Percentiles rank a stretch among this genome's conserved stretches.
Evolutionary conservation across 192 early-diverging fungal genomes (phyloP).

Genomic region (Coemansia sp.): DNA sequence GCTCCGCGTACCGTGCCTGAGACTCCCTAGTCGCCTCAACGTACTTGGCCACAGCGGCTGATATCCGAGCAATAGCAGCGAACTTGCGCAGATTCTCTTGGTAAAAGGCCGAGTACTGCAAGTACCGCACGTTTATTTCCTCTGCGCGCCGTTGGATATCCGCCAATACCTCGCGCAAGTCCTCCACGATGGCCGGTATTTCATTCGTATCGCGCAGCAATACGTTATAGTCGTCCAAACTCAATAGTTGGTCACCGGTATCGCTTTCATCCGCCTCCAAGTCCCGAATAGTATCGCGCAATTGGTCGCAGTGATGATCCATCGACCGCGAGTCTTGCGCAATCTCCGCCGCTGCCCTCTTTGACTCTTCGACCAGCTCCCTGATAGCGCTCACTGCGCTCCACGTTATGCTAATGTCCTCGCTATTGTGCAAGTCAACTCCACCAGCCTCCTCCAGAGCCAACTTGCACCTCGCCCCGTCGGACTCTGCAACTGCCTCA

Average conservation of each 20-base stretch:
- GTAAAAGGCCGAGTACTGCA: slow-evolving; percentile 50
- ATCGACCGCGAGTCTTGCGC: slow-evolving; percentile 42
- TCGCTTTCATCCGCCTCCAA: slow-evolving; percentile 32
- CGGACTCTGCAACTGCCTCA: slow-evolving; percentile 14
- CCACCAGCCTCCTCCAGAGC: slow-evolving; percentile 17
- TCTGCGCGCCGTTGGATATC: slow-evolving; percentile 40
- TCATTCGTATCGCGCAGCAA: slow-evolving; percentile 47
- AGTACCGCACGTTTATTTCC: slow-evolving; percentile 39
- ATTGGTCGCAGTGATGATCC: slow-evolving; percentile 52
- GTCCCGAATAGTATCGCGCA: slow-evolving; percentile 46
- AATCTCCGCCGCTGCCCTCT: slow-evolving; percentile 32
- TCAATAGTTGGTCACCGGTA: slow-evolving; percentile 36
- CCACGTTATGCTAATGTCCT: slow-evolving; percentile 55
- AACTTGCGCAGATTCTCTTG: slow-evolving; percentile 32
- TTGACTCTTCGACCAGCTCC: slow-evolving; percentile 40
- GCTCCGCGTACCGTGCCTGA: slow-evolving; percentile 25
- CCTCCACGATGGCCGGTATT: slow-evolving; percentile 44
- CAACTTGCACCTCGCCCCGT: slow-evolving; percentile 14
- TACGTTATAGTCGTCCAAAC: slow-evolving; percentile 51
- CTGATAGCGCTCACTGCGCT: slow-evolving; percentile 31
- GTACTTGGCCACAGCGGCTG: slow-evolving; percentile 20
- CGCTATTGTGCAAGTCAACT: slow-evolving; percentile 2
- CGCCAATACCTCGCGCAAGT: slow-evolving; percentile 28
- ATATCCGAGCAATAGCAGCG: slow-evolving; percentile 24
- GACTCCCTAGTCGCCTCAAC: slow-evolving; percentile 6